A percentile compares a stretch with the other conserved stretches of the same genome.
Evolutionary conservation across 2,329 filamentous ascomycete species (phyloP).

Genomic region (Tolypocladium album): DNA sequence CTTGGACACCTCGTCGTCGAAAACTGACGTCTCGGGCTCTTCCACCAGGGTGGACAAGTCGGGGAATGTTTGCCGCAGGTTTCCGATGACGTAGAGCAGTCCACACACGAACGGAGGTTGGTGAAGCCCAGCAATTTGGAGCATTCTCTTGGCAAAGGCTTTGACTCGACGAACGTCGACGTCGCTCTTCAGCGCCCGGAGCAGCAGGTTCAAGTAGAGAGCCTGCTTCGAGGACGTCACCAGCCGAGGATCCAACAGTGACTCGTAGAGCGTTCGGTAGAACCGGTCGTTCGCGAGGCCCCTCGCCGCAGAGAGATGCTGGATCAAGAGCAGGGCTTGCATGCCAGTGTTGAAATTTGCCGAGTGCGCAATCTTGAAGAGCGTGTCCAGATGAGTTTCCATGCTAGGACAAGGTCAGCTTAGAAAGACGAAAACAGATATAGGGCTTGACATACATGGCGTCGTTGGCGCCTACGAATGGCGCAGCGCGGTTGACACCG

Average conservation of each 20-base stretch:
- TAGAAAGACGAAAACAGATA: neutral
- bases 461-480: constrained; percentile 76
- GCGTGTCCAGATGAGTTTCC: constrained; percentile 80
- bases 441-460: constrained; percentile 43
- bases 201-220: constrained; percentile 86
- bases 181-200: constrained; percentile 79
- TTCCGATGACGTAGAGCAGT: constrained; percentile 78
- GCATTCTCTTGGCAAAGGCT: constrained; percentile 86
- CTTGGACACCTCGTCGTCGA: constrained; percentile 52
- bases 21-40: constrained; percentile 60
- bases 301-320: constrained; percentile 76
- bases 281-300: constrained; percentile 80
- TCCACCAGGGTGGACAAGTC: constrained; percentile 69
- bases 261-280: constrained; percentile 93
- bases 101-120: constrained; percentile 90
- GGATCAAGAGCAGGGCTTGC: constrained; percentile 88
- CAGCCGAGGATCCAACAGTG: constrained; percentile 79
- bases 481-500: constrained; percentile 91
- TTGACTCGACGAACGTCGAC: constrained; percentile 86
- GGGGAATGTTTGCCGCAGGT: constrained; percentile 70
- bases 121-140: constrained; percentile 80
- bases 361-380: constrained; percentile 94
- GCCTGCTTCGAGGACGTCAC: constrained; percentile 88
- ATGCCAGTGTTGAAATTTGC: constrained; percentile 99
- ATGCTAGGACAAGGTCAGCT: constrained; percentile 37